These are phyloP conservation scores for Trichopus zeylanicus DNA, from an alignment of 116 monocot genomes.

Conservation along the genomic window DNA sequence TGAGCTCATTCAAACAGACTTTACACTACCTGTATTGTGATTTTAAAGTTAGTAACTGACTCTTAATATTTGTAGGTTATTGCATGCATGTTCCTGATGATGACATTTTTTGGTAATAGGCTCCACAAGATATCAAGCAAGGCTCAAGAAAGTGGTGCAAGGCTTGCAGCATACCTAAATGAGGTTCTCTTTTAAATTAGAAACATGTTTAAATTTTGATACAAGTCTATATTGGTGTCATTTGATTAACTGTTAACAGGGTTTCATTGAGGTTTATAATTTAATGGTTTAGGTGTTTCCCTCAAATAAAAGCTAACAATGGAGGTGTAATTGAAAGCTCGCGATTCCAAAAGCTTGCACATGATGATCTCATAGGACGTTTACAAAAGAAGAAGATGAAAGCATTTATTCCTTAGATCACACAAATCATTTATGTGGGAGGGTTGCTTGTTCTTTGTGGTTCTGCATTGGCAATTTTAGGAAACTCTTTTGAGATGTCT, in stretches of 20 bases:
- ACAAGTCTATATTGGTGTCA: background rate
- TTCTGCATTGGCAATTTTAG: conserved; percentile 34
- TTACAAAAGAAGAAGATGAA: conserved; percentile 77
- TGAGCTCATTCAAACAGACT: conserved; percentile 12
- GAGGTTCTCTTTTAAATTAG: conserved; percentile 34
- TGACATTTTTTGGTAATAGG: conserved; percentile 51
- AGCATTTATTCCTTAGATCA: conserved; percentile 63
- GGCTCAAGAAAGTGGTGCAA: conserved; percentile 48
- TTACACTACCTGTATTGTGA: too few species aligned
- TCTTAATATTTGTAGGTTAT: conserved; percentile 29
- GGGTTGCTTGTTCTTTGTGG: conserved; percentile 47
- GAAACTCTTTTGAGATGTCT: conserved; percentile 36
- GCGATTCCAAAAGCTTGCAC: conserved; percentile 51
- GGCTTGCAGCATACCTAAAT: conserved; percentile 65
- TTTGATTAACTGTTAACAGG: background rate
- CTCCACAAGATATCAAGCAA: conserved; percentile 54
- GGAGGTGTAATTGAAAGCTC: conserved; percentile 52
- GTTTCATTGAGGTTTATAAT: conserved; percentile 8
- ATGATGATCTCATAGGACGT: conserved; percentile 29
- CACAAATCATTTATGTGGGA: conserved; percentile 46
- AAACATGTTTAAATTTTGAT: background rate
- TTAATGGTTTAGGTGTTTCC: conserved; percentile 53
- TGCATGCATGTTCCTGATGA: conserved; percentile 43
- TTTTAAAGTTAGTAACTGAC: too few species aligned
- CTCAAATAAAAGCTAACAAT: conserved; percentile 74